Evolutionary conservation across 2,329 filamentous ascomycete genomes (phyloP), one percentile per base, ranked within the genome.

Genomic region (Cylindrodendrum hubeiense): DNA sequence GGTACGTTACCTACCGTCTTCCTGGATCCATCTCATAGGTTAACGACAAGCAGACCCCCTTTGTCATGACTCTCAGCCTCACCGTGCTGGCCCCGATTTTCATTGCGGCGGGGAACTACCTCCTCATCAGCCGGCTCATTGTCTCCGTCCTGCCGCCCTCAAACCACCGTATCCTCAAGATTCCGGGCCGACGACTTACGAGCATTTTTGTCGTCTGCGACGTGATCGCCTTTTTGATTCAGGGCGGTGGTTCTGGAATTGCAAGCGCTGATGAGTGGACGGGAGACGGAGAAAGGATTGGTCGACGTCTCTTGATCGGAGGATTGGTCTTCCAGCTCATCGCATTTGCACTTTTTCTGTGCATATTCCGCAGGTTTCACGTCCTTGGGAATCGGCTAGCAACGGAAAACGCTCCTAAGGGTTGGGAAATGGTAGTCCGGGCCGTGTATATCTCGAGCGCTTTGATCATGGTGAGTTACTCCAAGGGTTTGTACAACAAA

Each of bases 71-170:
- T 1, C 67, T 78, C 5, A 79, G 79, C 0, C 75, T 83, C 22
- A 82, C 84, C n/a, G 81, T 86, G 13, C 76, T 87, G 43, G 82
- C 84, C 0, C 85, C 85, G 0, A 77, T 86, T 44, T 79, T 86
- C 55, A 73, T 86, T 52, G 83, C 83, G 17, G 85, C 84, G 0
- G 83, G 82, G 2, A 82, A 86, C 60, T 87, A 87, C 71, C 79
- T 86, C 56, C 79, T 86, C 49, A 81, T 87, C 55, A 83, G 81
- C n/a, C 79, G 82, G 13, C 74, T 87, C 6, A 81, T 85, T 58
- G 72, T 78, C 12, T 71, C 75, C 12, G 79, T 79, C 10, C 77
- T 84, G 1, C 78, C 79, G 2, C 60, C 67, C 0, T 65, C 71
- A 0, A 71, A 72, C 2, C 80, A 81, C 24, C 75, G 67, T 6